Conservation (phyloP, 106 monocot species). For the Acorus gramineus region DNA sequence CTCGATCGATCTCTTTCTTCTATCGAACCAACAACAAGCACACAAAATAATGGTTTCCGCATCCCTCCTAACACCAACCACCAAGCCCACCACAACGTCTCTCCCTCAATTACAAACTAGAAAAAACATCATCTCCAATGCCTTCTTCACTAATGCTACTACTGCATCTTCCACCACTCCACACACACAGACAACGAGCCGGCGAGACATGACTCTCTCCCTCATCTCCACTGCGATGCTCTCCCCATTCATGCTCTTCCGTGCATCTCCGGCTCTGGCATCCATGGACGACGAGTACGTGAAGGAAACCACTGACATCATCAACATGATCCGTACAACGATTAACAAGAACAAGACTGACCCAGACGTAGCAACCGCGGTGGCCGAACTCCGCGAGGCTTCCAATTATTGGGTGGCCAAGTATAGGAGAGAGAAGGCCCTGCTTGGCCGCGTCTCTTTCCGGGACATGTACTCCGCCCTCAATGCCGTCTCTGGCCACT, state of each 20-base stretch:
- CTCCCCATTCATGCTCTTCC: not conserved
- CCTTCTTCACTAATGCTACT: not conserved
- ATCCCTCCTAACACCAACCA: constrained; percentile 10
- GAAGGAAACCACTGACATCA: constrained; percentile 75
- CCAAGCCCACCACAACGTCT: not conserved
- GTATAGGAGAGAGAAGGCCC: constrained; percentile 80
- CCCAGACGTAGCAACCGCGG: constrained; percentile 63
- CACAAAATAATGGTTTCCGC: constrained; percentile 15
- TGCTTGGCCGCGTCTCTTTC: constrained; percentile 79
- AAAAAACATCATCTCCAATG: not conserved
- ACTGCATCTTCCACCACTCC: not conserved
- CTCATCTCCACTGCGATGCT: not conserved
- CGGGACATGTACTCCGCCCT: constrained; percentile 91
- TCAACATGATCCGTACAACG: constrained; percentile 58
- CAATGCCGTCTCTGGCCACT: constrained; percentile 95
- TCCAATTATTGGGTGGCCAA: constrained; percentile 94
- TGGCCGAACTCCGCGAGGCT: constrained; percentile 64
- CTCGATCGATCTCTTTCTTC: no score
- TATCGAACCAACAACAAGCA: no score
- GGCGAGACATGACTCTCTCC: constrained; percentile 24
- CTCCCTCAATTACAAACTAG: constrained; percentile 8
- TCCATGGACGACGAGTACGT: constrained; percentile 74
- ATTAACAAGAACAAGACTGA: constrained; percentile 55
- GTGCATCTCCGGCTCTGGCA: not conserved
- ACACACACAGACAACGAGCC: not conserved